Evolutionary conservation across 345 rosid genomes (phyloP).

Genomic region (Hevea brasiliensis): DNA sequence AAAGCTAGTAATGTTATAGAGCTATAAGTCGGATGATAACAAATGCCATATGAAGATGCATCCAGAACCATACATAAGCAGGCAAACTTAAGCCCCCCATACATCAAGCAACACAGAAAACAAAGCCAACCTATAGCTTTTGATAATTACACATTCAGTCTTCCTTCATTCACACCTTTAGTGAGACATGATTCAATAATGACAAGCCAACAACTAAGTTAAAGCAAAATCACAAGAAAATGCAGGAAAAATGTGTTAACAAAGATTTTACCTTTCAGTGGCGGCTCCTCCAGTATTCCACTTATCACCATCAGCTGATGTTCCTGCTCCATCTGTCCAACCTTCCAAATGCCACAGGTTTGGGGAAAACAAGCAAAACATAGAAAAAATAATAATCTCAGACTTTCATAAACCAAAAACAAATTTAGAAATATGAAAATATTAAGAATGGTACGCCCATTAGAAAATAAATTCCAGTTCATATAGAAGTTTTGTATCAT

Average conservation of each 20-base stretch:
- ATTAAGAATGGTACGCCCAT: background rate
- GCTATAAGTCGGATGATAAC: too few species aligned
- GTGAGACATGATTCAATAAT: background rate
- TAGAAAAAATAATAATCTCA: constrained; percentile 2
- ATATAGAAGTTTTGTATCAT: background rate
- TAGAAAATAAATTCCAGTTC: background rate
- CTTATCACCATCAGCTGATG: constrained; percentile 56
- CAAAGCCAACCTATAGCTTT: background rate
- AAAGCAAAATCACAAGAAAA: background rate
- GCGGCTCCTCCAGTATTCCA: constrained; percentile 62
- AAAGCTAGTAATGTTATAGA: too few species aligned
- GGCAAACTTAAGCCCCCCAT: background rate
- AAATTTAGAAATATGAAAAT: background rate
- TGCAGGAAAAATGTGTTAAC: background rate
- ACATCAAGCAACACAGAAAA: background rate
- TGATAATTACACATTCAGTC: background rate
- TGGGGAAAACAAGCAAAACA: constrained; percentile 6
- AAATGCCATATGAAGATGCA: background rate
- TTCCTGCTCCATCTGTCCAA: constrained; percentile 64
- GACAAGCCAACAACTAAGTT: background rate
- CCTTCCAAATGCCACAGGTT: constrained; percentile 32
- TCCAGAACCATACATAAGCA: background rate
- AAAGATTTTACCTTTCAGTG: constrained; percentile 50
- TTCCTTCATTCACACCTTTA: background rate
- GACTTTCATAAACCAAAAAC: too few species aligned